These are phyloP conservation scores for Sutorius australiensis DNA, from an alignment of 768 basidiomycete genomes.

Conservation along the genomic window DNA sequence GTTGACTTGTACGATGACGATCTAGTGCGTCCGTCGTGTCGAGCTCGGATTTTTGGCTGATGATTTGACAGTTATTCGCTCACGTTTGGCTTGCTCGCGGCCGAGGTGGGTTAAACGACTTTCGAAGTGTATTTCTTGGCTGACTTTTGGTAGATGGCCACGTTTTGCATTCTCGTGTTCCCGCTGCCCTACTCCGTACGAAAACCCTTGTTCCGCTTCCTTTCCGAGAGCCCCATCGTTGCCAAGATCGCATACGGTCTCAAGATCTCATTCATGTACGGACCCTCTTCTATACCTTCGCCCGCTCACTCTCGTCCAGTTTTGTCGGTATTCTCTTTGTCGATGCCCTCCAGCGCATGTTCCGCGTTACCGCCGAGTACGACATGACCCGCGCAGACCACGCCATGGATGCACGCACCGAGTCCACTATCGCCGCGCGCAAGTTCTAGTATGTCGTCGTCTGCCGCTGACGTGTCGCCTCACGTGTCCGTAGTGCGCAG, in stretches of 20 bases:
- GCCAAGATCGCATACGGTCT: constrained; percentile 88
- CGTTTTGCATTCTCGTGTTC: constrained; percentile 79
- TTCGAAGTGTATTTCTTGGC: neutral
- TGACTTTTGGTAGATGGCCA: constrained; percentile 53
- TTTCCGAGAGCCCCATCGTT: constrained; percentile 63
- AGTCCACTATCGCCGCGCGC: constrained; percentile 86
- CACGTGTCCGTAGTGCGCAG: constrained; percentile 54
- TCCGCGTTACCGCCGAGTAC: constrained; percentile 68
- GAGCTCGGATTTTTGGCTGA: too few relatives aligned
- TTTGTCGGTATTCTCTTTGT: constrained; percentile 85
- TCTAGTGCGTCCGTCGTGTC: constrained; percentile 34
- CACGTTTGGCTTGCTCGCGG: constrained; percentile 75
- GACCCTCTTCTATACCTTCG: constrained; percentile 7
- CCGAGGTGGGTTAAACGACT: constrained; percentile 45
- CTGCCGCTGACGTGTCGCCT: neutral
- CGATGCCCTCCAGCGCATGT: constrained; percentile 93
- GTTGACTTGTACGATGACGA: constrained; percentile 37
- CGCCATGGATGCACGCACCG: constrained; percentile 62
- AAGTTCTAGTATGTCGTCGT: constrained; percentile 77
- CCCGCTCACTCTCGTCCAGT: constrained; percentile 32
- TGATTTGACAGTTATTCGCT: constrained; percentile 57
- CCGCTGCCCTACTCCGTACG: constrained; percentile 78
- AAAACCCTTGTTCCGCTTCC: constrained; percentile 67
- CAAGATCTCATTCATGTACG: constrained; percentile 92
- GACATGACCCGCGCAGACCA: constrained; percentile 60